phyloP scores from a whole-genome alignment of 345 rosid species.

The Populus tremula region DNA sequence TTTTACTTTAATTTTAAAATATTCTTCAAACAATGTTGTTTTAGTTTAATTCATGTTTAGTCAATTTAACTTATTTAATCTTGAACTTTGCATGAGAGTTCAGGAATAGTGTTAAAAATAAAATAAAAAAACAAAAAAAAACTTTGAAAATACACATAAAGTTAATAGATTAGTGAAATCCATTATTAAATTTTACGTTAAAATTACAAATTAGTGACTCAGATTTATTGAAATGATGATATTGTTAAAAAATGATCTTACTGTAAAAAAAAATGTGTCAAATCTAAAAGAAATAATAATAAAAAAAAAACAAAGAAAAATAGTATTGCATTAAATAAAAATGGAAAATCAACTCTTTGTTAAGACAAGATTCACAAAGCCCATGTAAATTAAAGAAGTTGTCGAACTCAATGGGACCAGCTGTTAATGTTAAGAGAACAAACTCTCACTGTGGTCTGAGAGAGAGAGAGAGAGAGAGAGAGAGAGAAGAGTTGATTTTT shows the following conservation, averaged over 20 bases:
- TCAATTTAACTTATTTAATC: too few species aligned
- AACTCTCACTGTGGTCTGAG: neutral
- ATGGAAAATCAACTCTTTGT: neutral
- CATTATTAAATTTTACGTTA: too few species aligned
- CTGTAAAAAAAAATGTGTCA: neutral
- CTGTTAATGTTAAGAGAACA: constrained; percentile 1
- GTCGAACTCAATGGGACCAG: constrained; percentile 14
- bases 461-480: neutral
- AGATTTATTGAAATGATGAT: too few species aligned
- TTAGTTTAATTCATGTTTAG: too few species aligned
- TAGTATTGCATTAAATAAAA: neutral
- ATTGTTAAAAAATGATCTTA: neutral
- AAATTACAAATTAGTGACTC: too few species aligned
- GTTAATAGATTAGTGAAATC: too few species aligned
- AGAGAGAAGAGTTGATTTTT: neutral
- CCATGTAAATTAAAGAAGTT: constrained; percentile 1
- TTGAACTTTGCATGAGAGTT: too few species aligned
- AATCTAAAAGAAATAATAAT: neutral
- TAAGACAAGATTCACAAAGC: neutral
- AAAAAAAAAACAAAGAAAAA: neutral
- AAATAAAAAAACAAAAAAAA: too few species aligned
- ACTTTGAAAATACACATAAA: too few species aligned
- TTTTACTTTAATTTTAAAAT: too few species aligned
- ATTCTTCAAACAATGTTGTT: too few species aligned
- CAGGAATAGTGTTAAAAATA: too few species aligned